Evolutionary conservation across 2,329 filamentous ascomycete species (phyloP).

Genomic region (Phoma sp.): DNA sequence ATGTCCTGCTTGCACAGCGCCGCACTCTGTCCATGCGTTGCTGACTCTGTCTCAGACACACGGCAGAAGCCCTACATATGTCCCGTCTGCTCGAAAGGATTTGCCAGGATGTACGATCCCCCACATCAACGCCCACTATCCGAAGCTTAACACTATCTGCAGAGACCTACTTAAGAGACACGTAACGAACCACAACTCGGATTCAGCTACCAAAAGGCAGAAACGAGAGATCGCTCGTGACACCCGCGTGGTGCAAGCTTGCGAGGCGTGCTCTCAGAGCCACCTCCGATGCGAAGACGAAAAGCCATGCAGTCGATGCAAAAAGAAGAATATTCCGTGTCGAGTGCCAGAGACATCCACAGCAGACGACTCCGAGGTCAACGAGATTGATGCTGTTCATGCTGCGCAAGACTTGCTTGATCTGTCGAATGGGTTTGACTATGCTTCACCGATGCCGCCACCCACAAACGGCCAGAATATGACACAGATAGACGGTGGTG

Average conservation of each 20-base stretch:
- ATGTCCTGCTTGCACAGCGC: neutral
- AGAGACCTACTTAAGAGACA: slow-evolving; percentile 60
- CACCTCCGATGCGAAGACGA: slow-evolving; percentile 62
- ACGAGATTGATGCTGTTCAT: slow-evolving; percentile 33
- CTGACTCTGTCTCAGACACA: slow-evolving; percentile 37
- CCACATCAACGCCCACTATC: neutral
- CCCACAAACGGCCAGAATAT: slow-evolving; percentile 6
- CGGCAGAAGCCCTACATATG: slow-evolving; percentile 56
- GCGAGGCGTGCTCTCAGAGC: slow-evolving; percentile 58
- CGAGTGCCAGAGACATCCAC: slow-evolving; percentile 27
- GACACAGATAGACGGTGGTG: slow-evolving; percentile 4
- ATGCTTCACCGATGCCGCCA: slow-evolving; percentile 18
- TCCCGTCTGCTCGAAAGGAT: slow-evolving; percentile 54
- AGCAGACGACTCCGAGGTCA: slow-evolving; percentile 23
- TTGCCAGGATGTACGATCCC: slow-evolving; percentile 50
- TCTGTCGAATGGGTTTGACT: slow-evolving; percentile 34
- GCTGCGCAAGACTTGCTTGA: slow-evolving; percentile 41
- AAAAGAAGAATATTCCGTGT: slow-evolving; percentile 56
- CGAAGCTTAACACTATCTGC: slow-evolving; percentile 10
- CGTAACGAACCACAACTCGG: slow-evolving; percentile 51
- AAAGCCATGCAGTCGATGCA: slow-evolving; percentile 60
- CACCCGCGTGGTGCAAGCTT: slow-evolving; percentile 52
- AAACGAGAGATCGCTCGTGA: slow-evolving; percentile 34
- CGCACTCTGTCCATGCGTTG: neutral
- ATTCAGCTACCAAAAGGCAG: slow-evolving; percentile 39